These are phyloP conservation scores for Nicotiana sylvestris DNA, from an alignment of 257 asterid genomes.

Conservation along the genomic window DNA sequence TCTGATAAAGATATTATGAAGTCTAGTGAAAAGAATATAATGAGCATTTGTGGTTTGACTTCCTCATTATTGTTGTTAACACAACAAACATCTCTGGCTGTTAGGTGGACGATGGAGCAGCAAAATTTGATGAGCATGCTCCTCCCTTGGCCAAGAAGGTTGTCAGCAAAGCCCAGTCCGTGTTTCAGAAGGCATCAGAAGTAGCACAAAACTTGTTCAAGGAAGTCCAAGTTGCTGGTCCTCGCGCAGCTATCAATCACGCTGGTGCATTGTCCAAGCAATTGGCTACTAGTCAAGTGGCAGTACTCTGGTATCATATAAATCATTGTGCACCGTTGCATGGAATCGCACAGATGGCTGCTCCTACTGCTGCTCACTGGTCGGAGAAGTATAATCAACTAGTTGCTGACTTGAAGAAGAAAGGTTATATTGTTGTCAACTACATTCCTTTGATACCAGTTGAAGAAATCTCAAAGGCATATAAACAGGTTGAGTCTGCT, in stretches of 20 bases:
- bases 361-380: slow-evolving; percentile 49
- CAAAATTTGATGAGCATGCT: slow-evolving; percentile 41
- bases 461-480: slow-evolving; percentile 59
- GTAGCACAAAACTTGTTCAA: slow-evolving; percentile 33
- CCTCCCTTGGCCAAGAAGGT: slow-evolving; percentile 58
- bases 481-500: slow-evolving; percentile 53
- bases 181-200: slow-evolving; percentile 32
- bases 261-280: slow-evolving; percentile 40
- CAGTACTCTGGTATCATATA: slow-evolving; percentile 35
- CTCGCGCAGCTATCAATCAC: slow-evolving; percentile 46
- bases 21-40: background rate
- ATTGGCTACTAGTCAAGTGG: slow-evolving; percentile 36
- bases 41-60: background rate
- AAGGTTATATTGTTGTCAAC: slow-evolving; percentile 45
- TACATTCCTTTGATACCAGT: slow-evolving; percentile 64
- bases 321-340: slow-evolving; percentile 44
- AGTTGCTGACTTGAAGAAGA: slow-evolving; percentile 34
- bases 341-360: slow-evolving; percentile 28
- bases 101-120: slow-evolving; percentile 36
- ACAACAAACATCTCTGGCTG: background rate
- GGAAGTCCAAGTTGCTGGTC: slow-evolving; percentile 58
- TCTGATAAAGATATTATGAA: background rate
- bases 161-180: slow-evolving; percentile 20
- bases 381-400: slow-evolving; percentile 51
- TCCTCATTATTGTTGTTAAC: background rate